Evolutionary conservation across 2,329 filamentous ascomycete species (phyloP), one percentile per base, ranked within the genome.

Genomic region (Cladosporium halotolerans): DNA sequence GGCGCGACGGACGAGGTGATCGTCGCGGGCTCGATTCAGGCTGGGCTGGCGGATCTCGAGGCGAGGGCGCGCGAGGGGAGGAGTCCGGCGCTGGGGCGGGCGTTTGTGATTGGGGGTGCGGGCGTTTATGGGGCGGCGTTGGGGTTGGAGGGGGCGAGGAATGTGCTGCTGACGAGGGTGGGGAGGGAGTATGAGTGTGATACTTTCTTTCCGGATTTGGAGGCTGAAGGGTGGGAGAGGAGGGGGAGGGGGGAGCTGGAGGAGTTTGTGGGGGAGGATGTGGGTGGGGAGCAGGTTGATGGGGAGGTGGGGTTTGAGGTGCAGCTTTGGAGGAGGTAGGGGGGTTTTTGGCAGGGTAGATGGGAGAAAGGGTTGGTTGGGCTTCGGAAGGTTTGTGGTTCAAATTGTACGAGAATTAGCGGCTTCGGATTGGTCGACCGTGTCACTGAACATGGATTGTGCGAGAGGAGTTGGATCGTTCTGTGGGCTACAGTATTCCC

Each of bases 81-180:
- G n/a, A 53, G 55, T 6, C 52, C 59, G 41, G 63, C 57, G 10
- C 62, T 84, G 33, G 79, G 77, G 8, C 79, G 80, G 61, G 78
- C 89, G 3, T 97, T 91, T 70, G 81, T 97, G 41, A 96, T 99
- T 63, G 93, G 93, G 19, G 93, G 93, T 4, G 87, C 83, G 53
- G 86, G 90, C 72, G 85, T 97, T 59, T 99, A 97, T 71, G 76
- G 74, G 38, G 79, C 84, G 18, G 85, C 89, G 11, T 74, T 97
- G 65, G 67, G 72, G 60, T 63, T 82, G 54, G 66, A 70, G 40
- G 77, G 82, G 67, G 76, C 83, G 40, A 78, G 74, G 62, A 73
- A 83, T 39, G 79, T 93, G 52, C 70, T 93, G 56, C 72, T 92
- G 59, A 93, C 88, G 47, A 78, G 80, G 58, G 79, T 95, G 34